Evolutionary conservation across 1,284 basidiomycete species (phyloP).

Genomic region (Laetiporus sulphureus): DNA sequence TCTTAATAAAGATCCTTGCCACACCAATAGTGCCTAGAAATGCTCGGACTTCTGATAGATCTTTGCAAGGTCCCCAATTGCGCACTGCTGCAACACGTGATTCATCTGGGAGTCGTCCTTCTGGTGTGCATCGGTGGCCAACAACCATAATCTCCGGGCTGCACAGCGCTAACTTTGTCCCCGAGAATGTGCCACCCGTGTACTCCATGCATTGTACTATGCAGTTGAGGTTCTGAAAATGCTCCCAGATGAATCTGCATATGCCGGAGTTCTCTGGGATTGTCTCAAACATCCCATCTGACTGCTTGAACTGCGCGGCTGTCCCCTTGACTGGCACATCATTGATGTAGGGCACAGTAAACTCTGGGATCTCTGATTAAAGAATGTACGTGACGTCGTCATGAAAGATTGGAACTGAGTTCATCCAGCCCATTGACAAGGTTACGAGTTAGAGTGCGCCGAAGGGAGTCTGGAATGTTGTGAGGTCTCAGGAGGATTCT

Average conservation of each 20-base stretch:
- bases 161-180: constrained; percentile 11
- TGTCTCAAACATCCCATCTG: constrained; percentile 24
- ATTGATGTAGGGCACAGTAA: constrained; percentile 27
- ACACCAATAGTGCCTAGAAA: too few species aligned
- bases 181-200: constrained; percentile 21
- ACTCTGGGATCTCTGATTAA: constrained; percentile 28
- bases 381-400: constrained; percentile 30
- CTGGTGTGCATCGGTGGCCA: constrained; percentile 20
- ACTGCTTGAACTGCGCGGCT: constrained; percentile 15
- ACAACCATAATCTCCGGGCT: constrained; percentile 18
- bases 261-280: constrained; percentile 29
- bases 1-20: constrained; percentile 13
- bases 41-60: constrained; percentile 17
- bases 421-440: constrained; percentile 35
- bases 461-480: constrained; percentile 13
- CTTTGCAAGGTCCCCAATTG: constrained; percentile 18
- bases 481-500: constrained; percentile 22
- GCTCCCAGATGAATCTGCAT: too few species aligned
- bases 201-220: constrained; percentile 25
- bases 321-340: constrained; percentile 23
- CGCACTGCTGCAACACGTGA: constrained; percentile 16
- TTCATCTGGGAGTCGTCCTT: constrained; percentile 19
- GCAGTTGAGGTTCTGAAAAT: constrained; percentile 23
- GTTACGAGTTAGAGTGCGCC: constrained; percentile 20
- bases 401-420: constrained; percentile 32